Evolutionary conservation across 2,329 filamentous ascomycete genomes (phyloP).

Genomic region (Neoscytalidium dimidiatum): DNA sequence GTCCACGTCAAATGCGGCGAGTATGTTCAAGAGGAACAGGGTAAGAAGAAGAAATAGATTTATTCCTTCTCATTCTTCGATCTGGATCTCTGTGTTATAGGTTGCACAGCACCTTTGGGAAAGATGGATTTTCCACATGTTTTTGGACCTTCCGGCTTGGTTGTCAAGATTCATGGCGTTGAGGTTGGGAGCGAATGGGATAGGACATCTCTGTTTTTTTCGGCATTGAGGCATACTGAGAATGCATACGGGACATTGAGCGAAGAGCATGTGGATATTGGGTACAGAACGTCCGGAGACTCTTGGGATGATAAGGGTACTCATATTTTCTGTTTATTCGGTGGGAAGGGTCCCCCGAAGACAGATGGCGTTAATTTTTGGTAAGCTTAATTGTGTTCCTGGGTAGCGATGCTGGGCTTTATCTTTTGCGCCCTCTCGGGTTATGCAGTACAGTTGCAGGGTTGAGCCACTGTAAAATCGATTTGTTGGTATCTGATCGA

Average conservation of each 20-base stretch:
- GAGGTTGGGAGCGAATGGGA: background rate
- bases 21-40: constrained; percentile 24
- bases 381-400: too few relatives aligned
- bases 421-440: too few relatives aligned
- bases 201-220: background rate
- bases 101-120: background rate
- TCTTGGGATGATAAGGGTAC: background rate
- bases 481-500: too few relatives aligned
- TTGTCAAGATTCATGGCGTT: background rate
- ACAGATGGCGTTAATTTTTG: too few relatives aligned
- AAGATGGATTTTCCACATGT: background rate
- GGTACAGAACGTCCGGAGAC: background rate
- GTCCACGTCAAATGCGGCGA: constrained; percentile 45
- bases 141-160: background rate
- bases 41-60: background rate
- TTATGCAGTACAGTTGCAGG: too few relatives aligned
- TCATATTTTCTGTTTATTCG: background rate
- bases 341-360: too few relatives aligned
- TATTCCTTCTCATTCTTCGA: too few relatives aligned
- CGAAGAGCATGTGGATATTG: background rate
- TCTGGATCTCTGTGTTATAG: background rate
- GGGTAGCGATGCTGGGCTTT: too few relatives aligned
- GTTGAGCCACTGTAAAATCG: too few relatives aligned
- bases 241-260: background rate
- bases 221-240: background rate